These are phyloP conservation scores for Kondoa malvinella DNA, from an alignment of 768 basidiomycete genomes.

Conservation along the genomic window DNA sequence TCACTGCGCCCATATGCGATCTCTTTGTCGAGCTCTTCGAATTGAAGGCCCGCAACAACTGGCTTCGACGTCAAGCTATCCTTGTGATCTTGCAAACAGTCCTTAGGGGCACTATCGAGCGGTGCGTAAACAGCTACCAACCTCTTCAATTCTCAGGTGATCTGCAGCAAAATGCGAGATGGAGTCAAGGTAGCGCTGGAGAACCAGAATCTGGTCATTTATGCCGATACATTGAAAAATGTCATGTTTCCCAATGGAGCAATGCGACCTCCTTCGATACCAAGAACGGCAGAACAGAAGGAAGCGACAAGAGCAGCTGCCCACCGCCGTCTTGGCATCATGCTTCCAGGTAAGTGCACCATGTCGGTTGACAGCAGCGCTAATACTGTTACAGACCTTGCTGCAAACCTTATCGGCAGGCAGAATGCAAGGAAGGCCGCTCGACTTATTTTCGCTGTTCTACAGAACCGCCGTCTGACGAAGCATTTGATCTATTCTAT, in stretches of 20 bases:
- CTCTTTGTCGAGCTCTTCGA: slow-evolving; percentile 83
- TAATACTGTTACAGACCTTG: slow-evolving; percentile 46
- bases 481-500: slow-evolving; percentile 37
- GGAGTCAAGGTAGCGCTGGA: slow-evolving; percentile 48
- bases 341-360: slow-evolving; percentile 70
- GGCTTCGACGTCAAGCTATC: slow-evolving; percentile 86
- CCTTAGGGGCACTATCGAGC: slow-evolving; percentile 83
- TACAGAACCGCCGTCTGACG: slow-evolving; percentile 87
- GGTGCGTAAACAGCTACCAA: slow-evolving; percentile 39
- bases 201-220: slow-evolving; percentile 51
- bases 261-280: slow-evolving; percentile 42
- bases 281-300: slow-evolving; percentile 70
- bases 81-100: slow-evolving; percentile 93
- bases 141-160: neutral
- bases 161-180: slow-evolving; percentile 66
- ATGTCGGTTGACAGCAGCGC: neutral
- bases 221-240: slow-evolving; percentile 52
- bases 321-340: slow-evolving; percentile 67
- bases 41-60: slow-evolving; percentile 87
- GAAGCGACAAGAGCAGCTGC: slow-evolving; percentile 65
- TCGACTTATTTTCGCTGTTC: slow-evolving; percentile 72
- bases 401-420: slow-evolving; percentile 95
- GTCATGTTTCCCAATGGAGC: slow-evolving; percentile 73
- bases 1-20: slow-evolving; percentile 87
- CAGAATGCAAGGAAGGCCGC: slow-evolving; percentile 87